Evolutionary conservation across 306 rosid genomes (phyloP), one percentile per base, ranked within the genome.

Genomic region (Inga leiocalycina): DNA sequence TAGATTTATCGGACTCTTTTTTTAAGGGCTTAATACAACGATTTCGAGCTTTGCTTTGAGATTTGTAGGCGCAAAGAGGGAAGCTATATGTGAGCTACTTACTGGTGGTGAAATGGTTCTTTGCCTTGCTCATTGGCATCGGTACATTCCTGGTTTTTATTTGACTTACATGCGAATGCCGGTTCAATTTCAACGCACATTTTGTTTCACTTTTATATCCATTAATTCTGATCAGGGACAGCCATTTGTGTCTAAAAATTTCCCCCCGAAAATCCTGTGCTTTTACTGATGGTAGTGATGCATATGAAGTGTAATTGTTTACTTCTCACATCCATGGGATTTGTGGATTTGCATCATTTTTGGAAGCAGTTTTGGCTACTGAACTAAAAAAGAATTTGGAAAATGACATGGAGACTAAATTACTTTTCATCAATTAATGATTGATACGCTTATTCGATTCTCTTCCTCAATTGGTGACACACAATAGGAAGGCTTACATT

Each of bases 121-220:
- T 89, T 82, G 91, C 95, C n/a, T 84, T 91, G 83, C 93, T 91
- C 73, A 91, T 91, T 80, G 95, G 95, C 81, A 78, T 91, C 35
- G 95, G 95, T 91, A 82, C 17, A 12, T 32, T 48, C 62, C 52
- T 46, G 43, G 48, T 13, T 73, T 73, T 73, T 15, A 7, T 73
- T 27, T 13, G n/a, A 72, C 57, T 72, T 72, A 22, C 1, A 22
- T 72, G 37, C n/a, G 17, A 45, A 46, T 27, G 37, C 59, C 3
- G 0, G 49, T 72, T 44, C 3, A 45, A 72, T 24, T 22, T 16
- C 32, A 24, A 45, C 41, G 20, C 59, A 46, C 43, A 46, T 48
- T 27, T 73, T 19, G 43, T 30, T 73, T 46, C 39, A 48, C 62
- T 27, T 73, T 49, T 30, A 10, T 72, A 12, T 4, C 1, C 64